A percentile compares a stretch with the other conserved stretches of the same genome.
These are phyloP conservation scores for Eucalyptus virginea DNA, from an alignment of 345 rosid species.

Conservation along the genomic window DNA sequence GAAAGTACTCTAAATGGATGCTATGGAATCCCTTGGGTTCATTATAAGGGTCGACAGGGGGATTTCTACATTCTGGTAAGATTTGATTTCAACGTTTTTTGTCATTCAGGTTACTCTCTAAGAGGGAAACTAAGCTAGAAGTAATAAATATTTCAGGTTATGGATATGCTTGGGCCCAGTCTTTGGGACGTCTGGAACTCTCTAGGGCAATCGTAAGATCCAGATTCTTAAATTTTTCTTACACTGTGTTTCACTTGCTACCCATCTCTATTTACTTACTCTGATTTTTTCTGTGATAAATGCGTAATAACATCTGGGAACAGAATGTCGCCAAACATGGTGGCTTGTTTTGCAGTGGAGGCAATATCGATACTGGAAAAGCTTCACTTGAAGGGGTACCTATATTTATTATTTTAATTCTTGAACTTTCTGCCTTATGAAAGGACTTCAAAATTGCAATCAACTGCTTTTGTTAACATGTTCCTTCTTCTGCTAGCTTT, in stretches of 20 bases:
- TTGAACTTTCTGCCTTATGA: not conserved
- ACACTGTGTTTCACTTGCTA: not conserved
- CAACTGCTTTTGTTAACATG: not conserved
- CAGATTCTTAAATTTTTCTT: not conserved
- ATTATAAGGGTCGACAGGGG: slow-evolving; percentile 90
- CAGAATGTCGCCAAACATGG: slow-evolving; percentile 88
- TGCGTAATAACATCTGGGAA: not conserved
- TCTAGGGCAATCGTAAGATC: slow-evolving; percentile 60
- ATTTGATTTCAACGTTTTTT: not conserved
- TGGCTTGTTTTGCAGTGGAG: slow-evolving; percentile 89
- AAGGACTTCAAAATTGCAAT: not conserved
- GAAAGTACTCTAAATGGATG: slow-evolving; percentile 56
- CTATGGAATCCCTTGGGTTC: slow-evolving; percentile 85
- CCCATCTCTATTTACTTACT: not conserved
- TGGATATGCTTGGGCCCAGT: slow-evolving; percentile 99
- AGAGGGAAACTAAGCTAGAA: not conserved
- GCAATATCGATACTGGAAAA: slow-evolving; percentile 90
- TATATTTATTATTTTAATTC: not conserved
- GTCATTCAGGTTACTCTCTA: not conserved
- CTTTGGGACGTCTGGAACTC: slow-evolving; percentile 98
- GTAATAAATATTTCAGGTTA: slow-evolving; percentile 48
- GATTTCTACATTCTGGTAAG: slow-evolving; percentile 92
- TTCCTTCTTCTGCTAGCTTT: slow-evolving; percentile 38
- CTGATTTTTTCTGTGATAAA: not conserved
- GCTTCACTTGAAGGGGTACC: slow-evolving; percentile 81